phyloP scores from a whole-genome alignment of 768 basidiomycete genomes.

The Trametes sanguinea region DNA sequence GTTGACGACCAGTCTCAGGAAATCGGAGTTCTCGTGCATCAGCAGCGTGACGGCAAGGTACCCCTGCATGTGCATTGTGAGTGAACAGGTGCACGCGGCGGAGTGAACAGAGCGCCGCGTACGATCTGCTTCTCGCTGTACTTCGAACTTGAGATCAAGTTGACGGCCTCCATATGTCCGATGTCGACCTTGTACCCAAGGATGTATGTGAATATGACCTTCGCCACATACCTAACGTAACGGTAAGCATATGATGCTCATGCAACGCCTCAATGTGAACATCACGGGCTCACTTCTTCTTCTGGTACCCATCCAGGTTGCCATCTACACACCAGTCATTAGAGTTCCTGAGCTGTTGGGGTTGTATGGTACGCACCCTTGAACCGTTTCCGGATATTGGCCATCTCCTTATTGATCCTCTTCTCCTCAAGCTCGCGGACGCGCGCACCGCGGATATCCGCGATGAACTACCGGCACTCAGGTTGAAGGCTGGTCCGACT shows the following conservation, averaged over 20 bases:
- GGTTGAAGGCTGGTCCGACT: not conserved
- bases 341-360: constrained; percentile 7
- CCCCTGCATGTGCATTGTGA: constrained; percentile 55
- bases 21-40: constrained; percentile 99
- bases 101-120: constrained; percentile 33
- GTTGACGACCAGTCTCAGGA: constrained; percentile 94
- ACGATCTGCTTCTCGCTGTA: constrained; percentile 99
- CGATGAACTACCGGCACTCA: constrained; percentile 77
- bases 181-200: constrained; percentile 98
- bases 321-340: constrained; percentile 52
- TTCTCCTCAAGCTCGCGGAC: constrained; percentile 98
- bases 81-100: not conserved
- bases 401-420: constrained; percentile 99
- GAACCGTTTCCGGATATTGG: constrained; percentile 98
- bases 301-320: constrained; percentile 87
- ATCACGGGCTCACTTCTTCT: constrained; percentile 70
- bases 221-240: constrained; percentile 85
- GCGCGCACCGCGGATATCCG: constrained; percentile 95
- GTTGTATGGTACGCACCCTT: constrained; percentile 60
- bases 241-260: not conserved
- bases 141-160: constrained; percentile 91
- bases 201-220: constrained; percentile 99
- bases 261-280: not conserved
- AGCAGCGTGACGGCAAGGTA: constrained; percentile 96
- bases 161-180: constrained; percentile 99